These are phyloP conservation scores for Euphorbia tirucalli DNA, from an alignment of 345 rosid genomes.

Conservation along the genomic window DNA sequence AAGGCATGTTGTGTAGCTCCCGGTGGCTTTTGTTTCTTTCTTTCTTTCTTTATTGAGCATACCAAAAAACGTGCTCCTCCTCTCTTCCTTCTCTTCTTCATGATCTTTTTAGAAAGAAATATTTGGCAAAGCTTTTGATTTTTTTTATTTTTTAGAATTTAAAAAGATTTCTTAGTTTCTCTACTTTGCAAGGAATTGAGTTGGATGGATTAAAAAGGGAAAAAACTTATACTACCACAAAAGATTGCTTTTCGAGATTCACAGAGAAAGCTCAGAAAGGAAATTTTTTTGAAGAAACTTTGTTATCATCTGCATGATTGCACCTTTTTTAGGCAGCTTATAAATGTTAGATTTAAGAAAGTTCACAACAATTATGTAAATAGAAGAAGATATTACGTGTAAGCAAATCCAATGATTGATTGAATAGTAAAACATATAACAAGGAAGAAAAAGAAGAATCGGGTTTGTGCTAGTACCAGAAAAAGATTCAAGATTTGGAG, in stretches of 20 bases:
- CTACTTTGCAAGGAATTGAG: background rate
- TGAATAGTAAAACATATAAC: background rate
- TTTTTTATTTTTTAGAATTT: background rate
- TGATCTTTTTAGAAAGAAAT: background rate
- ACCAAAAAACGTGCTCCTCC: background rate
- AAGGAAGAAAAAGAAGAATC: background rate
- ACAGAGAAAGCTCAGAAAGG: background rate
- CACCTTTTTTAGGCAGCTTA: too few species aligned
- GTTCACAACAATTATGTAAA: too few species aligned
- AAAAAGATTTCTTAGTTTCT: background rate
- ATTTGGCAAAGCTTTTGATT: background rate
- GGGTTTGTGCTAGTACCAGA: background rate
- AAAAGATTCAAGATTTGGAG: background rate
- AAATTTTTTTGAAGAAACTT: background rate
- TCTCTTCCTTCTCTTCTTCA: too few species aligned
- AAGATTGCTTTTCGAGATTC: background rate
- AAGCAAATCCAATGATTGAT: background rate
- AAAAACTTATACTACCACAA: background rate
- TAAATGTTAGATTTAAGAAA: background rate
- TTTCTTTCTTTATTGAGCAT: background rate
- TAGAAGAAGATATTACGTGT: background rate
- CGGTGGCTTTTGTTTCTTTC: slow-evolving; percentile 32
- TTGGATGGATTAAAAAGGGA: background rate
- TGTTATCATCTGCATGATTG: background rate
- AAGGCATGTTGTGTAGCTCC: slow-evolving; percentile 18